phyloP scores from a whole-genome alignment of 495 filamentous ascomycete genomes.

The Acidomyces sp. region DNA sequence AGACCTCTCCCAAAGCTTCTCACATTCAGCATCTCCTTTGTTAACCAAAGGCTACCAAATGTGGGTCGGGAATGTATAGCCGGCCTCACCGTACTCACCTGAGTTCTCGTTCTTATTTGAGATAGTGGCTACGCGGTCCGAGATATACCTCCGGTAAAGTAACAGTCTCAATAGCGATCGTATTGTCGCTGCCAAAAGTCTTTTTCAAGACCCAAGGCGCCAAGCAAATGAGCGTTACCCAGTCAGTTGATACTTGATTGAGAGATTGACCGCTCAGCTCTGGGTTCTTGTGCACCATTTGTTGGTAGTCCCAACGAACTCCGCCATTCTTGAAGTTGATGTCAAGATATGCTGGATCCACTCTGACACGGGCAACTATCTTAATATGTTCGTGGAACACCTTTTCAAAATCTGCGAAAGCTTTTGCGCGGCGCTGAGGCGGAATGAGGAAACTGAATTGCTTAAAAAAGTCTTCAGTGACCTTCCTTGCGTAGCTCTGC shows the following conservation, averaged over 20 bases:
- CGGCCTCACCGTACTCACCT: too few relatives aligned
- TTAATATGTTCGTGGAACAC: constrained; percentile 7
- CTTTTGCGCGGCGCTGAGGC: neutral
- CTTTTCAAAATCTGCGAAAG: neutral
- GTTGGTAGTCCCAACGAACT: constrained; percentile 8
- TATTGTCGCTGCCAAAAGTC: neutral
- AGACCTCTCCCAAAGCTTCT: too few relatives aligned
- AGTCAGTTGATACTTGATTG: constrained; percentile 4
- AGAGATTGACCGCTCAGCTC: constrained; percentile 5
- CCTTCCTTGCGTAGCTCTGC: neutral
- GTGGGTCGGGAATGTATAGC: too few relatives aligned
- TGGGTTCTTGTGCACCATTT: constrained; percentile 11
- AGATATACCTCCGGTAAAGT: too few relatives aligned
- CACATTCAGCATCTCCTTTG: too few relatives aligned
- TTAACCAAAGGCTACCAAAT: too few relatives aligned
- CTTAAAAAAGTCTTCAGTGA: constrained; percentile 1
- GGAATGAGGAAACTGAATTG: neutral
- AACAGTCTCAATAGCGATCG: too few relatives aligned
- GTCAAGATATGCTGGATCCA: constrained; percentile 4
- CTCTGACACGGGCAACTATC: constrained; percentile 12
- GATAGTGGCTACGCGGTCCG: too few relatives aligned
- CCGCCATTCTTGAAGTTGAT: constrained; percentile 5
- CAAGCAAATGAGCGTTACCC: constrained; percentile 3
- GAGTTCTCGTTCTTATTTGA: too few relatives aligned
- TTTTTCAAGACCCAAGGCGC: constrained; percentile 7